A percentile compares a stretch with the other conserved stretches of the same genome.
These are phyloP conservation scores for Aureobasidium sp. DNA, from an alignment of 2,329 filamentous ascomycete genomes.

Conservation along the genomic window DNA sequence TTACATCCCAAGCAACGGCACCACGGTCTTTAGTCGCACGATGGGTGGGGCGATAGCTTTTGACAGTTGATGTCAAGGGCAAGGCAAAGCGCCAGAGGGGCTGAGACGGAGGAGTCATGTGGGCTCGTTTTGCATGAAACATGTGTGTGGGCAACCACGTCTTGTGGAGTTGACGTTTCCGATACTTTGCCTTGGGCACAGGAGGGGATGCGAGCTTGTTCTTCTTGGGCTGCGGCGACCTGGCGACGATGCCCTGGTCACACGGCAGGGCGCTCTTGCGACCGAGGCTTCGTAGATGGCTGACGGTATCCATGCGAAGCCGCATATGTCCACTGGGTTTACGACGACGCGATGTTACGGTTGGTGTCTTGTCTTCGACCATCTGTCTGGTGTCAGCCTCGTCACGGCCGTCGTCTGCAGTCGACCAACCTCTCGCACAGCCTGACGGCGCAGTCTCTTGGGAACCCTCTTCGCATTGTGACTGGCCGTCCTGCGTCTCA, in stretches of 20 bases:
- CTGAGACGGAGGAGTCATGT: constrained; percentile 71
- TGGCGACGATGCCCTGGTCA: constrained; percentile 24
- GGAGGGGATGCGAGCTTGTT: constrained; percentile 60
- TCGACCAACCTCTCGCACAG: constrained; percentile 51
- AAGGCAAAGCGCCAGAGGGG: constrained; percentile 88
- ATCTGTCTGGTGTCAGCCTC: constrained; percentile 50
- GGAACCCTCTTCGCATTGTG: constrained; percentile 92
- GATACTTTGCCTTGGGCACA: constrained; percentile 62
- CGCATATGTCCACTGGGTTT: constrained; percentile 49
- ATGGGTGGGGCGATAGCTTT: constrained; percentile 83
- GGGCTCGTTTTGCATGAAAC: constrained; percentile 87
- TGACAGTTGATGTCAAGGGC: constrained; percentile 77
- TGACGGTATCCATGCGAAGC: constrained; percentile 69
- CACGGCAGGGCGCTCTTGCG: constrained; percentile 36
- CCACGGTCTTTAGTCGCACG: constrained; percentile 69
- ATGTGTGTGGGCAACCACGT: constrained; percentile 92
- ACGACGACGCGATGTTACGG: constrained; percentile 58
- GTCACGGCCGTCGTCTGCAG: not conserved
- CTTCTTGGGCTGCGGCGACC: constrained; percentile 61
- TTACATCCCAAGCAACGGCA: constrained; percentile 84
- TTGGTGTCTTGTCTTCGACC: constrained; percentile 84
- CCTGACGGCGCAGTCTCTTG: constrained; percentile 63
- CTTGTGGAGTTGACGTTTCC: constrained; percentile 79
- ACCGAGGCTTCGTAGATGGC: constrained; percentile 58
- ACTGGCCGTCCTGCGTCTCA: constrained; percentile 83